A percentile compares a stretch with the other conserved stretches of the same genome.
phyloP scores from a whole-genome alignment of 2,329 filamentous ascomycete species.

The Colletotrichum filicis region DNA sequence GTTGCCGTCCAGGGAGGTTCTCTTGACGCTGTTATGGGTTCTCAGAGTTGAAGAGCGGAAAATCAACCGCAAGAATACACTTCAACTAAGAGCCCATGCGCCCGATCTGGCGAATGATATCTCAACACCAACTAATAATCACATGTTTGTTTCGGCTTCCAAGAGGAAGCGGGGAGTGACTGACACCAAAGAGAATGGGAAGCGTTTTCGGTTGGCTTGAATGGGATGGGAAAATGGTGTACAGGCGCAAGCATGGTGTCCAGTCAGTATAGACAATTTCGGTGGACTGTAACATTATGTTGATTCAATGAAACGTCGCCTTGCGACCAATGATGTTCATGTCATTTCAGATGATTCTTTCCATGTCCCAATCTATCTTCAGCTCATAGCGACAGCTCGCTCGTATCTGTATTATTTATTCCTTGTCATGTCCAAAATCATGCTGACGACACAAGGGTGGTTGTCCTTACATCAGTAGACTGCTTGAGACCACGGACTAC shows the following conservation, averaged over 20 bases:
- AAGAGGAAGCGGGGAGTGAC: slow-evolving; percentile 26
- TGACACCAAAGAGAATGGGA: slow-evolving; percentile 11
- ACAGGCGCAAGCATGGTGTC: slow-evolving; percentile 12
- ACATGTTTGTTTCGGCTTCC: slow-evolving; percentile 15
- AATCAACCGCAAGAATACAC: slow-evolving; percentile 37
- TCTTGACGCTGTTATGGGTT: slow-evolving; percentile 60
- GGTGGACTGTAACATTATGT: slow-evolving; percentile 19
- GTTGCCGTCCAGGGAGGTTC: slow-evolving; percentile 59
- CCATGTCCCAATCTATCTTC: neutral
- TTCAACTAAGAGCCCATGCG: neutral
- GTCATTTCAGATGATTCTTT: neutral
- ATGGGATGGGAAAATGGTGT: slow-evolving; percentile 8
- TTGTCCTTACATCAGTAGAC: no score
- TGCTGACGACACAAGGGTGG: no score
- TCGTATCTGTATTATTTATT: no score
- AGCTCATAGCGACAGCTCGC: no score
- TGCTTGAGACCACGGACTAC: no score
- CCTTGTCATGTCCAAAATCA: no score
- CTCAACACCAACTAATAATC: slow-evolving; percentile 9
- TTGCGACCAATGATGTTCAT: slow-evolving; percentile 7
- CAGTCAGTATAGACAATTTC: neutral
- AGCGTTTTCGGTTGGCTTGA: slow-evolving; percentile 32
- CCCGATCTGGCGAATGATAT: slow-evolving; percentile 4
- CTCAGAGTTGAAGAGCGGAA: slow-evolving; percentile 55
- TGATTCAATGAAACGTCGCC: neutral